Base-by-base conservation (phyloP, 768 basidiomycete genomes). In the Mrakia hoshinonis region DNA sequence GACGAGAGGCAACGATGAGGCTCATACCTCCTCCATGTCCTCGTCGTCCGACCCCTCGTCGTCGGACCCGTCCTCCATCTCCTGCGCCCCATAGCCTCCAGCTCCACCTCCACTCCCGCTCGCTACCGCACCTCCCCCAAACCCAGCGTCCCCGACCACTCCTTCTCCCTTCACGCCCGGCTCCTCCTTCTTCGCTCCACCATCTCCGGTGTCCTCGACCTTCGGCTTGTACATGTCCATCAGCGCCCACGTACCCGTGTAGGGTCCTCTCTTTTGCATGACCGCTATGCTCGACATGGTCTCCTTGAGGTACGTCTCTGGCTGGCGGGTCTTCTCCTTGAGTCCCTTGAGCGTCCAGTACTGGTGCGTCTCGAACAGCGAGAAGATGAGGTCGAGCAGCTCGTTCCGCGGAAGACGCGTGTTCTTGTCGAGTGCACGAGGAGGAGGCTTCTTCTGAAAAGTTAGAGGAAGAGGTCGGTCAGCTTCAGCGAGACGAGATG, bases 361-460 rank as follows among this genome's bases (percentile, higher is more conserved):
- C n/a, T 87, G 85, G 54, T 84, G 84, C 73, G 91, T 87, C 72
- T 85, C 84, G 82, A 94, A 97, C 7, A 87, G 82, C 2, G 80
- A 75, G 80, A 94, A 94, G 51, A 96, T 83, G 68, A 88, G 81
- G 78, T 96, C 91, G 79, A 92, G 83, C 10, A 96, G 84, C 77
- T 94, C 89, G 80, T 92, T 89, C 68, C 88, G 84, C 7, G 91
- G 91, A 81, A 96, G 87, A 78, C 93, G 90, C n/a, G 89, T 88
- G 85, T 90, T 89, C 75, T 90, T 89, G 79, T 93, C 91, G 81
- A 39, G 66, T 47, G 18, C 54, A 74, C 75, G 69, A 61, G 76
- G 74, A n/a, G 77, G 74, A 38, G 75, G 73, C 54, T 65, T 74
- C 29, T 71, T 68, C 5, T 74, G 75, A 38, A 74, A 75, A 4